Evolutionary conservation across 2,329 filamentous ascomycete species (phyloP), one percentile per base, ranked within the genome.

Genomic region (Botrytis byssoidea): DNA sequence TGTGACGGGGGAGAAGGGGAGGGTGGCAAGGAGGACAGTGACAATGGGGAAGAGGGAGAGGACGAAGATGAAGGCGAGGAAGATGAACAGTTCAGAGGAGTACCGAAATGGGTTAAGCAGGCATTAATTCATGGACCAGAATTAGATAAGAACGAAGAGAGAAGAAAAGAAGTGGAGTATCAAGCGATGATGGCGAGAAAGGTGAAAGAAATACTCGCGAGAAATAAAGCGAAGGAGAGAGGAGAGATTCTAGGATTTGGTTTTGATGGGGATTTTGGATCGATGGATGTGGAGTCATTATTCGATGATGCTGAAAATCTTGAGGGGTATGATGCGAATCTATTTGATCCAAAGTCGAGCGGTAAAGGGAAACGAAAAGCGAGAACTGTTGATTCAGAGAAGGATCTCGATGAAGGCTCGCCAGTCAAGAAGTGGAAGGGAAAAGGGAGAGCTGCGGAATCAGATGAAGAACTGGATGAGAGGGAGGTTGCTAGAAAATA

Each of bases 351-450:
- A 10, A 20, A 57, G 5, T 20, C 16, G 0, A 3, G 3, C 20
- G 25, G 25, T 3, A 57, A 68, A 16, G 65, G 60, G n/a, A 66
- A 66, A 32, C 4, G 22, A 18, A 42, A 46, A n/a, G n/a, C 4
- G 8, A 32, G 16, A 60, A 4, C n/a, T 22, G 18, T 3, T 12
- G 46, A 32, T 35, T 32, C 46, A 35, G 46, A 65, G 3, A 20
- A 42, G 7, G n/a, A 32, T 25, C 7, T 18, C 9, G 65, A 68
- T 35, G 9, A 6, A 3, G 25, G 35, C 8, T 57, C 48, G 16
- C 46, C 65, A 25, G 20, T 22, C 22, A 66, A 51, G 25, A 66
- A 42, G 48, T 71, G 69, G 57, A 71, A 71, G 44, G 69, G 69
- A 12, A 71, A 71, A 32, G 69, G 40, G 2, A 65, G 48, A 22